Conservation (phyloP, 2,329 filamentous ascomycete genomes). For the Alternaria brassicicola region DNA sequence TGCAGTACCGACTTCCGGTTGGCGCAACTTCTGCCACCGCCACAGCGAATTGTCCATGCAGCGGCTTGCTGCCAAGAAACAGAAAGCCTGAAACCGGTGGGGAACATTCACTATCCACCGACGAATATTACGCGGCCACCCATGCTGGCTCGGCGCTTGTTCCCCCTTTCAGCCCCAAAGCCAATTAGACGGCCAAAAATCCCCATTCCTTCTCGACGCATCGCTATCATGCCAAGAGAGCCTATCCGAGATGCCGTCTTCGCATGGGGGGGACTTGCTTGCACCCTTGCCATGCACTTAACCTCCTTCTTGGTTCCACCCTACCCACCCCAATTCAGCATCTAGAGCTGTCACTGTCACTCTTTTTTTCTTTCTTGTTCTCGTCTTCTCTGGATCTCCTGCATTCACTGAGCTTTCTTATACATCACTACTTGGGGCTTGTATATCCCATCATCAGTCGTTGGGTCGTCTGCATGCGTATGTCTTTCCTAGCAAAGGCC, state of each 20-base stretch:
- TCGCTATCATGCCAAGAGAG: constrained; percentile 37
- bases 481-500: constrained; percentile 36
- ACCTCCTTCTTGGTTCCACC: constrained; percentile 29
- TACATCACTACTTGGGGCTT: constrained; percentile 8
- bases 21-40: constrained; percentile 6
- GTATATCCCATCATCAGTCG: constrained; percentile 14
- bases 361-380: constrained; percentile 22
- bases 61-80: constrained; percentile 26
- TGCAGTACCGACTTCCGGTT: background rate
- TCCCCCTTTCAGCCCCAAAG: constrained; percentile 24
- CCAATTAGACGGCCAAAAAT: constrained; percentile 28
- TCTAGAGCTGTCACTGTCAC: constrained; percentile 31
- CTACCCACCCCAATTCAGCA: constrained; percentile 27
- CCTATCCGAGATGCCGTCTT: constrained; percentile 43
- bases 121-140: constrained; percentile 39
- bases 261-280: constrained; percentile 38
- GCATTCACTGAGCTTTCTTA: constrained; percentile 6
- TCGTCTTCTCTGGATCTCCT: too few species aligned
- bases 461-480: constrained; percentile 28
- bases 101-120: constrained; percentile 25
- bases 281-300: constrained; percentile 34
- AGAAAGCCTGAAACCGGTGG: constrained; percentile 30
- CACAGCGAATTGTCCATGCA: constrained; percentile 10
- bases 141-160: constrained; percentile 28
- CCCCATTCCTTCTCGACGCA: constrained; percentile 28